phyloP scores from a whole-genome alignment of 2,329 filamentous ascomycete species.

The Stachybotrys chartarum region DNA sequence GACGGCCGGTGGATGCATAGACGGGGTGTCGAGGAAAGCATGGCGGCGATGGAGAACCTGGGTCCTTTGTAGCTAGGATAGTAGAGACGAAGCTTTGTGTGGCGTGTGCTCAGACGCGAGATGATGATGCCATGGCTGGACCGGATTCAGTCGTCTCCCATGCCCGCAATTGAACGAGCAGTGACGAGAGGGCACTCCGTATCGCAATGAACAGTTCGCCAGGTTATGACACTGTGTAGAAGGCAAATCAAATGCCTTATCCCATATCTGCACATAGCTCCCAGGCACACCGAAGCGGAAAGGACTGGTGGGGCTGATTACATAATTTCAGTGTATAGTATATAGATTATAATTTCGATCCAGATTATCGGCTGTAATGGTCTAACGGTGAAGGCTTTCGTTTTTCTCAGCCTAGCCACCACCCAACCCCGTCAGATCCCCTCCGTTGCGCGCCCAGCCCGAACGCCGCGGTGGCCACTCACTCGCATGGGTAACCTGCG shows the following conservation, averaged over 20 bases:
- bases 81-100: background rate
- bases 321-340: background rate
- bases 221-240: too few relatives aligned
- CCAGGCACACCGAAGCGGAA: background rate
- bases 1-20: constrained; percentile 64
- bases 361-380: constrained; percentile 50
- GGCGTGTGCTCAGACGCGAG: background rate
- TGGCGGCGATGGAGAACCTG: background rate
- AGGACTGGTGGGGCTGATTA: constrained; percentile 3
- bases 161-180: too few relatives aligned
- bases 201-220: too few relatives aligned
- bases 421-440: constrained; percentile 51
- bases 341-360: constrained; percentile 13
- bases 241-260: too few relatives aligned
- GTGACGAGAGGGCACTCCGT: too few relatives aligned
- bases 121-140: too few relatives aligned
- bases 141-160: too few relatives aligned
- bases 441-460: constrained; percentile 54
- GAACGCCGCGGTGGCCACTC: constrained; percentile 59
- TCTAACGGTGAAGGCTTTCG: constrained; percentile 53
- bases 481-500: constrained; percentile 63
- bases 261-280: too few relatives aligned
- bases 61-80: too few relatives aligned
- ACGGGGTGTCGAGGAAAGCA: constrained; percentile 48
- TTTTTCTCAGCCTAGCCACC: constrained; percentile 38